Percentiles rank a stretch among this genome's conserved stretches.
Conservation (phyloP, 768 basidiomycete species). For the Pleurotus salmoneostramineus region DNA sequence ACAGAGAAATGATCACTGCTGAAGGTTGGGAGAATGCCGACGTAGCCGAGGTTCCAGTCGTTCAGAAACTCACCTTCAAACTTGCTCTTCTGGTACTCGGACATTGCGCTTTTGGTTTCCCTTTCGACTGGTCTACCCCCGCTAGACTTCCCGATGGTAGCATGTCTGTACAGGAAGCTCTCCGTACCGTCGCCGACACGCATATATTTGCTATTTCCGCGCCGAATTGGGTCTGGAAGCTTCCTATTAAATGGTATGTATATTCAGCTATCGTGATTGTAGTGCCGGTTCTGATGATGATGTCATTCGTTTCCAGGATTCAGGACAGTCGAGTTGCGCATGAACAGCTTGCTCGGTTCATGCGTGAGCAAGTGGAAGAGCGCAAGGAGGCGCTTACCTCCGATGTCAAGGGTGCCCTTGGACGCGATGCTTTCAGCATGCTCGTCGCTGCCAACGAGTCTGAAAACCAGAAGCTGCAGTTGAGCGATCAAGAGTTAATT, state of each 20-base stretch:
- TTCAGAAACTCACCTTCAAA: constrained; percentile 35
- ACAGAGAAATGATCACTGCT: constrained; percentile 31
- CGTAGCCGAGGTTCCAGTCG: constrained; percentile 20
- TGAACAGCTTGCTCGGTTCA: constrained; percentile 28
- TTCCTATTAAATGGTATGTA: constrained; percentile 32
- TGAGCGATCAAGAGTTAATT: constrained; percentile 40
- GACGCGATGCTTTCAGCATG: constrained; percentile 35
- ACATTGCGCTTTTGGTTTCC: constrained; percentile 43
- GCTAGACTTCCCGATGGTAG: constrained; percentile 30
- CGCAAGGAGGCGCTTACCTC: constrained; percentile 25
- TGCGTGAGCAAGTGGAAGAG: constrained; percentile 30
- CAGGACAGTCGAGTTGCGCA: constrained; percentile 22
- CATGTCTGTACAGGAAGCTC: constrained; percentile 34
- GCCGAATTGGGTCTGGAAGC: constrained; percentile 33
- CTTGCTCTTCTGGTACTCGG: constrained; percentile 39
- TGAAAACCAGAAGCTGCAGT: constrained; percentile 33
- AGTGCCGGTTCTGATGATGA: background rate
- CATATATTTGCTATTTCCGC: constrained; percentile 19
- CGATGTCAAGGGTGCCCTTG: constrained; percentile 8
- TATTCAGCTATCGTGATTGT: background rate
- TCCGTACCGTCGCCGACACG: constrained; percentile 28
- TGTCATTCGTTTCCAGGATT: constrained; percentile 16
- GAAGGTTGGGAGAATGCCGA: constrained; percentile 31
- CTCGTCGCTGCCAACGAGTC: constrained; percentile 41
- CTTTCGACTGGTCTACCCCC: constrained; percentile 36